These are phyloP conservation scores for Hawksworthiomyces lignivorus DNA, from an alignment of 2,329 filamentous ascomycete genomes.

Conservation along the genomic window DNA sequence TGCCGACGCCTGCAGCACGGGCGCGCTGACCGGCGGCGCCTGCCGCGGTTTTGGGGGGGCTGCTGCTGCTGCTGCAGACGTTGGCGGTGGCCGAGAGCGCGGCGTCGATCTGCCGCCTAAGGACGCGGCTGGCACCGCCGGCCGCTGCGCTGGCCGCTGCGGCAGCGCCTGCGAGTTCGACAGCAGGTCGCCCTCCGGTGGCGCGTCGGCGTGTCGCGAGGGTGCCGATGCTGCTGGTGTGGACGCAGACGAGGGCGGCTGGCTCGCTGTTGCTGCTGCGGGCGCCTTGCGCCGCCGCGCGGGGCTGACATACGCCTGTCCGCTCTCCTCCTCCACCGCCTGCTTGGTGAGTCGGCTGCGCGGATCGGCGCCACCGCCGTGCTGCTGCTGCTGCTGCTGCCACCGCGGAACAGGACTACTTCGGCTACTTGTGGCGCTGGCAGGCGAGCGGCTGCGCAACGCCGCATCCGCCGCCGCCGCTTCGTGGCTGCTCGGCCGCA, in stretches of 20 bases:
- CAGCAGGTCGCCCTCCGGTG: conserved; percentile 55
- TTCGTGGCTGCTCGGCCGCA: conserved; percentile 14
- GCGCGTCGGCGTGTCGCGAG: conserved; percentile 23
- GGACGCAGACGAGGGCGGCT: conserved; percentile 36
- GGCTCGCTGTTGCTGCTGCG: background rate
- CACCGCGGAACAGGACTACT: conserved; percentile 47
- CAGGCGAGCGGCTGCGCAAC: conserved; percentile 38
- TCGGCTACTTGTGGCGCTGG: conserved; percentile 25
- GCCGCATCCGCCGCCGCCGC: conserved; percentile 23
- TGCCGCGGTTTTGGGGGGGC: conserved; percentile 41
- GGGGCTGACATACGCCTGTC: conserved; percentile 81
- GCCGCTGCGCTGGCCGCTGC: conserved; percentile 18
- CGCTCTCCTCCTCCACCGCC: conserved; percentile 68
- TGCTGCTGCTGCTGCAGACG: conserved; percentile 25
- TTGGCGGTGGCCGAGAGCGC: conserved; percentile 28
- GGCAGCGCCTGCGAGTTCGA: conserved; percentile 39
- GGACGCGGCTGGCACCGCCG: background rate
- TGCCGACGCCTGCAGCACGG: conserved; percentile 67
- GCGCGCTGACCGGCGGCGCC: conserved; percentile 60
- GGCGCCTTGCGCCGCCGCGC: conserved; percentile 64
- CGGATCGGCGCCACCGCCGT: conserved; percentile 36
- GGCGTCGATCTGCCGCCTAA: conserved; percentile 24
- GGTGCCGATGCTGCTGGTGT: conserved; percentile 17
- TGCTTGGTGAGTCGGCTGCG: conserved; percentile 62
- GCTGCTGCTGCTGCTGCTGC: conserved; percentile 52